Evolutionary conservation across 345 rosid species (phyloP), one percentile per base, ranked within the genome.

Genomic region (Excoecaria cochinchinensis): DNA sequence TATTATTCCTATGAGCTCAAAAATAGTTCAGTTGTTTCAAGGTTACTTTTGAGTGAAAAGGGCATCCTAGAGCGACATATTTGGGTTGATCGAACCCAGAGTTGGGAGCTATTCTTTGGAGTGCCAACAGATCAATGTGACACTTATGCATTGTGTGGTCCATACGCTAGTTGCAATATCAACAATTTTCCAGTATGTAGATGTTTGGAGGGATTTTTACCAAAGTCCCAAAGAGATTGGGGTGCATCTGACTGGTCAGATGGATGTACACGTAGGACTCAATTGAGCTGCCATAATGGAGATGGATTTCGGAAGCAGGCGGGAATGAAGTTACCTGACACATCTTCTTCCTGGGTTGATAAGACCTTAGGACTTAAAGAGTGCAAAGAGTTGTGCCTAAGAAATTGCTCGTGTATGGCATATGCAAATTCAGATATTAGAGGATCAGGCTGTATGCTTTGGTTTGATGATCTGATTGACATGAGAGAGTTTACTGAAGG

Each of bases 381-480:
- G 46, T 79, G 82, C 16, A 46, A 64, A 55, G 63, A 57, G 12
- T 1, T 69, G 16, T 79, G 82, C 50, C 42, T 74, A 66, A 64
- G 11, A 63, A 70, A 79, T 60, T 79, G 78, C 52, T 63, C 82
- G 0, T 79, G 82, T 24, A 9, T 50, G 51, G 82, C 82, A 3
- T 79, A 75, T 57, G 65, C 82, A 1, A 75, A 40, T 64, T 48
- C 77, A 14, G 78, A 79, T 58, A 46, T 70, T 36, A 58, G 62
- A 16, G 81, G 82, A 19, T 69, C 44, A 14, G 82, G 82, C 16
- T 79, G 82, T 53, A 46, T 79, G 66, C 70, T 67, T 44, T 79
- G 82, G 82, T 74, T 74, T 39, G 55, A 53, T 25, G 61, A 63
- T 25, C 57, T 79, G 51, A 65, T 74, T 73, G 82, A 79, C 68